These are phyloP conservation scores for Mesotaenium endlicherianum DNA, from an alignment of 139 green algal genomes.

Conservation along the genomic window DNA sequence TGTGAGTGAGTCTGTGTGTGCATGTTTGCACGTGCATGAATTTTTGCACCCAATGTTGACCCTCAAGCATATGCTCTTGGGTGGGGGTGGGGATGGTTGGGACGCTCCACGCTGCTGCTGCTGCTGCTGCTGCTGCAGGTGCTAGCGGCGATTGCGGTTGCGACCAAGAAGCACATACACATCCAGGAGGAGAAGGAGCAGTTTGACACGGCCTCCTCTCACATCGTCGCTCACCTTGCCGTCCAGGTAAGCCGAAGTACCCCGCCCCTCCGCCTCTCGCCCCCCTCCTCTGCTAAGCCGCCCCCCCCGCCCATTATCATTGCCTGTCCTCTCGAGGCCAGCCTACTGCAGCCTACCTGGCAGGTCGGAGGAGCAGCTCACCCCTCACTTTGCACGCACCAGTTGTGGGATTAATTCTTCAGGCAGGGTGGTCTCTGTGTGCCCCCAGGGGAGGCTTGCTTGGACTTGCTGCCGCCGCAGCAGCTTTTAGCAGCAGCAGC, in stretches of 20 bases:
- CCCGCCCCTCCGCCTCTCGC: not conserved
- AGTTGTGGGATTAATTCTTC: not conserved
- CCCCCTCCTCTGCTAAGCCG: not conserved
- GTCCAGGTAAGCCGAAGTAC: constrained; percentile 18
- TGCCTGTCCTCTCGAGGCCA: not conserved
- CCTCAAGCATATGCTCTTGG: no score
- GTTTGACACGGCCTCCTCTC: constrained; percentile 35
- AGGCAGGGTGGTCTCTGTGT: not conserved
- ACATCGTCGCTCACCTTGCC: constrained; percentile 39
- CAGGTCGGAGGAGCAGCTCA: not conserved
- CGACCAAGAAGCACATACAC: constrained; percentile 35
- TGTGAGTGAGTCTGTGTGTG: no score
- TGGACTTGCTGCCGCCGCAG: no score
- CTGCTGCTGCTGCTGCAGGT: no score
- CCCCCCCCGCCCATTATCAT: not conserved
- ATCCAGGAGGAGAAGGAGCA: constrained; percentile 53
- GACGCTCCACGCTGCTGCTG: no score
- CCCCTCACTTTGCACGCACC: not conserved
- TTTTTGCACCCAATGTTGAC: no score
- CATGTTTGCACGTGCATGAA: no score
- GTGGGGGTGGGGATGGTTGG: no score
- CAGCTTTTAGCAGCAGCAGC: no score
- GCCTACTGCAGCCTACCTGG: not conserved
- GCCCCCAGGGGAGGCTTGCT: no score
- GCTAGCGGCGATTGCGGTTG: constrained; percentile 22